Base-by-base conservation (phyloP, 2,329 filamentous ascomycete species). In the Microsporum canis region DNA sequence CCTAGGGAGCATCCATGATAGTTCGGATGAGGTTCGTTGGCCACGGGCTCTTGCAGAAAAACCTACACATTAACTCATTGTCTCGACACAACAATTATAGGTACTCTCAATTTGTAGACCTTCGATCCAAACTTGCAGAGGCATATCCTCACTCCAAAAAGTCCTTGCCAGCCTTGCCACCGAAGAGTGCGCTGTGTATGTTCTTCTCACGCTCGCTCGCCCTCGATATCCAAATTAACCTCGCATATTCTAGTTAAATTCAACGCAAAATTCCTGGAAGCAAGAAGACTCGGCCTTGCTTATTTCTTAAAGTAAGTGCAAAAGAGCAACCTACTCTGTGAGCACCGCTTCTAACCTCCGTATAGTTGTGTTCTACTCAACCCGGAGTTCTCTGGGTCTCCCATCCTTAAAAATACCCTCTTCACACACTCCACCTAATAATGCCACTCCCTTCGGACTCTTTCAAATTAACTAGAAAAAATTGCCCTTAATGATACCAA, bases 101-200 rank as follows among this genome's bases (percentile, higher is more conserved):
- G 71, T 97, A 96, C 74, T 96, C 91, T 0, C 92, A 97, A 72
- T 97, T 97, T 70, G 90, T 95, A 72, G 84, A 88, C 61, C 82
- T 99, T 63, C 84, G 91, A 60, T 76, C 80, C 57, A 84, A 85
- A 66, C 81, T 99, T 23, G 78, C 90, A 49, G 79, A 82, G 67
- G 89, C 90, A 0, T 97, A 97, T 67, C 92, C 94, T 3, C 83
- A 87, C 67, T 91, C 91, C 27, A 85, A 84, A 69, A 88, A 83
- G 29, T 89, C 91, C n/a, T 84, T 99, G 71, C 94, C 94, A n/a
- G 80, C 84, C 39, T 79, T 99, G 63, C 94, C 94, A 51, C 89
- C 90, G 38, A 99, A 99, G 77, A 95, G 89, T 71, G 79, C 95
- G 58, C 84, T 97, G 60, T 92, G 88, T 77, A 88, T 83, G 78